These are phyloP conservation scores for Dissophora globulifera DNA, from an alignment of 192 early-diverging fungal species.

Conservation along the genomic window DNA sequence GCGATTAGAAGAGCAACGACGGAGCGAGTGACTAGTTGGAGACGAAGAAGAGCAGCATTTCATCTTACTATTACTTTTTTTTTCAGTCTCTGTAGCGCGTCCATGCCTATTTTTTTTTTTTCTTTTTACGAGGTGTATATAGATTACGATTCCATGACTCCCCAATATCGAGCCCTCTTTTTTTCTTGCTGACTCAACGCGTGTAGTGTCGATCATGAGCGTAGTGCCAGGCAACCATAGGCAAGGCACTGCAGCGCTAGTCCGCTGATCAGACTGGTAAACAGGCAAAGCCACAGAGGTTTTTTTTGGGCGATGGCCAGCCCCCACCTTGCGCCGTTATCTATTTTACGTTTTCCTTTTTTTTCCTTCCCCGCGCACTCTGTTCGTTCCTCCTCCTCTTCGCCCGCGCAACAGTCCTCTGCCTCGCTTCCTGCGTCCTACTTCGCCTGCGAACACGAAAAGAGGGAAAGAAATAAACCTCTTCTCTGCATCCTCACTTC, in stretches of 20 bases:
- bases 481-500: neutral
- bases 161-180: neutral
- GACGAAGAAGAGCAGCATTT: neutral
- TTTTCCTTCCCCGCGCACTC: neutral
- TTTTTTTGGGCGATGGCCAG: neutral
- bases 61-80: constrained; percentile 5
- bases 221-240: no score
- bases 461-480: neutral
- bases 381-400: neutral
- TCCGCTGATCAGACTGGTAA: no score
- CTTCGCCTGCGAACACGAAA: no score
- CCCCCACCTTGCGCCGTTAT: neutral
- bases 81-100: neutral
- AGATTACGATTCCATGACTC: neutral
- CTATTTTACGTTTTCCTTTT: neutral
- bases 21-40: no score
- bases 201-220: no score
- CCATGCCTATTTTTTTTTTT: neutral
- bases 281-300: neutral
- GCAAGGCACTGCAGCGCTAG: no score
- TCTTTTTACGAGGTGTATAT: neutral
- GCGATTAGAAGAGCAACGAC: constrained; percentile 15
- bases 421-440: no score
- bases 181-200: neutral
- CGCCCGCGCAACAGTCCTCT: neutral